Base-by-base conservation (phyloP, 169 alveolate species). In the Plasmodium gaboni region DNA sequence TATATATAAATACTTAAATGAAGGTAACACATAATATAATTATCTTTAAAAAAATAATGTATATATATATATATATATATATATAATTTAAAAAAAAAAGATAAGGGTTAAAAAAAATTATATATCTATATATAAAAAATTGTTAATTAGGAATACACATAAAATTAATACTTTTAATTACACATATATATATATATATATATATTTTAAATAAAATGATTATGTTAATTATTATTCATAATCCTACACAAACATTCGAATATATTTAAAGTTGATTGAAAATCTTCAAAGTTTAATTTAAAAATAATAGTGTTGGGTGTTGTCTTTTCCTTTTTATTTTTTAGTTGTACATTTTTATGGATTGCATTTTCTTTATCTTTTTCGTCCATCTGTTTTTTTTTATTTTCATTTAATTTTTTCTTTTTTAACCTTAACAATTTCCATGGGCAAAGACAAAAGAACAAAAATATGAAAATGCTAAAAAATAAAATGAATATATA, bases 271-370 rank as follows among this genome's bases (percentile, higher is more conserved):
- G 85, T 63, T 12, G 90, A 51, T 44, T 80, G 80, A 59, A 67
- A 80, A 70, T 80, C 90, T 4, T 80, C 90, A 53, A 80, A 80
- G 69, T 80, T 67, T 46, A 80, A 60, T 70, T 68, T 65, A 80
- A 80, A 80, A 50, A 24, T 42, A 32, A 80, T 68, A 38, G 42
- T 19, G 19, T 46, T 38, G 1, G 90, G 90, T 2, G 83, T 57
- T 26, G 42, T 80, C 24, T 80, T 80, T 32, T 32, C 44, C 19
- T 80, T 80, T 10, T 38, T 53, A 63, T 22, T 42, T 28, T 59
- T 70, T 13, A 2, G n/a, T 64, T 64, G 63, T 10, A 7, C 51
- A 4, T 67, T 19, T 53, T 57, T 57, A 60, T 68, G 44, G 17
- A 67, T 48, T 9, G 13, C 61, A 15, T 60, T 19, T 68, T 80